Evolutionary conservation across 2,329 filamentous ascomycete species (phyloP).

Genomic region (Piedraia hortae): DNA sequence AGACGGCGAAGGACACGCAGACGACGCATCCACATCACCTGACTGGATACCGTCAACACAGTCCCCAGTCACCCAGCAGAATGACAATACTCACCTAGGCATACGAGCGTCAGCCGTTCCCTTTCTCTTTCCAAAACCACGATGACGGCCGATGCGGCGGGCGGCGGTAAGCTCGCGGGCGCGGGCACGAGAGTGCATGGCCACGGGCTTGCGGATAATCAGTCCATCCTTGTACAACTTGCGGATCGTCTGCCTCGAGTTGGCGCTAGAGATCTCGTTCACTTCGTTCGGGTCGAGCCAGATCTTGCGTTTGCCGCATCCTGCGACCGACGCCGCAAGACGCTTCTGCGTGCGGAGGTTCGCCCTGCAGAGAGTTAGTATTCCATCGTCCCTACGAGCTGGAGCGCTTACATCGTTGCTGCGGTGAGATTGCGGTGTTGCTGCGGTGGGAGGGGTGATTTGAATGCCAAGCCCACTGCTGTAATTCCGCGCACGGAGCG

Average conservation of each 20-base stretch:
- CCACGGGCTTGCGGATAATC: conserved; percentile 99
- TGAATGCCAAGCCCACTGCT: too few species aligned
- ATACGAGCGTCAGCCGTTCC: conserved; percentile 99
- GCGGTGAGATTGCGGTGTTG: too few species aligned
- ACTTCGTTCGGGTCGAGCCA: conserved; percentile 99
- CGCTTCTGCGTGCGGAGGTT: conserved; percentile 99
- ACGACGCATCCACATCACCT: conserved; percentile 98
- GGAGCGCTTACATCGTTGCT: too few species aligned
- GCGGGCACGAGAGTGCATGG: conserved; percentile 95
- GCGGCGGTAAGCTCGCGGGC: conserved; percentile 86
- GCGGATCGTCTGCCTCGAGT: conserved; percentile 98
- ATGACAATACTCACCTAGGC: conserved; percentile 47
- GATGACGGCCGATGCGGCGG: conserved; percentile 85
- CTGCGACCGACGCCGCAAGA: conserved; percentile 93
- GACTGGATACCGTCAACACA: conserved; percentile 26
- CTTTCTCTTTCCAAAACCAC: conserved; percentile 99
- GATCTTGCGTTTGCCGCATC: conserved; percentile 99
- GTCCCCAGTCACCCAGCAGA: conserved; percentile 1
- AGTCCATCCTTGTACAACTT: conserved; percentile 99
- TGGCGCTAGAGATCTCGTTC: conserved; percentile 98
- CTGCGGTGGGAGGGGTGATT: too few species aligned
- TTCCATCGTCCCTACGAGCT: too few species aligned
- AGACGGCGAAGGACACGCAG: conserved; percentile 97
- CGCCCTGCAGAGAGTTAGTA: too few species aligned
- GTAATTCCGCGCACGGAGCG: too few species aligned